Evolutionary conservation across 2,329 filamentous ascomycete genomes (phyloP).

Genomic region (Diaporthe destruens): DNA sequence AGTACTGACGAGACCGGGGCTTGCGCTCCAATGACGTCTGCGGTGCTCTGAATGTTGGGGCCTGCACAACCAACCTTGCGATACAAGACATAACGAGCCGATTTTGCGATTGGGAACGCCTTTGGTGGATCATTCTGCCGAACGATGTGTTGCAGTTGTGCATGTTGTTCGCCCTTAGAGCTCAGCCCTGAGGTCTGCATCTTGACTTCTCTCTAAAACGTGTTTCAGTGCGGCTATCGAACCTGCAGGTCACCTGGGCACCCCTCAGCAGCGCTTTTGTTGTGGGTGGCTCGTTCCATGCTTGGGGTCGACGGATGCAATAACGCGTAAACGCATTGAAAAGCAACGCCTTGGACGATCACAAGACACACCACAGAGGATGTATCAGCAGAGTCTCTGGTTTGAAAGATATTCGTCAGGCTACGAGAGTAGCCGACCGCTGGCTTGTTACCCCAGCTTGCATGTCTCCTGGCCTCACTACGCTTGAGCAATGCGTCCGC

Average conservation of each 20-base stretch:
- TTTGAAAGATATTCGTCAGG: neutral
- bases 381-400: neutral
- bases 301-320: neutral
- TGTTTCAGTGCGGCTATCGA: conserved; percentile 14
- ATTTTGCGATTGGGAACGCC: neutral
- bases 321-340: neutral
- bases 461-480: neutral
- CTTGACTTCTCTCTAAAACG: conserved; percentile 16
- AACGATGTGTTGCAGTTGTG: neutral
- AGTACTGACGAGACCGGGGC: neutral
- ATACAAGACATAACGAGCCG: neutral
- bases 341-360: neutral
- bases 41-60: neutral
- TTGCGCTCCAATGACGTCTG: neutral
- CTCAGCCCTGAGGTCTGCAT: conserved; percentile 4
- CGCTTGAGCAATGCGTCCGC: neutral
- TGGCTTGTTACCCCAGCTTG: neutral
- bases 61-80: neutral
- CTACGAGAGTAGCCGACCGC: neutral
- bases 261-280: neutral
- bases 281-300: neutral
- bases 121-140: neutral
- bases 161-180: neutral
- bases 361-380: neutral
- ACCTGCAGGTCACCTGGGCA: neutral